A percentile compares a stretch with the other conserved stretches of the same genome.
Evolutionary conservation across 805 yeast genomes (phyloP).

Genomic region (Blastobotrys mokoenaii): DNA sequence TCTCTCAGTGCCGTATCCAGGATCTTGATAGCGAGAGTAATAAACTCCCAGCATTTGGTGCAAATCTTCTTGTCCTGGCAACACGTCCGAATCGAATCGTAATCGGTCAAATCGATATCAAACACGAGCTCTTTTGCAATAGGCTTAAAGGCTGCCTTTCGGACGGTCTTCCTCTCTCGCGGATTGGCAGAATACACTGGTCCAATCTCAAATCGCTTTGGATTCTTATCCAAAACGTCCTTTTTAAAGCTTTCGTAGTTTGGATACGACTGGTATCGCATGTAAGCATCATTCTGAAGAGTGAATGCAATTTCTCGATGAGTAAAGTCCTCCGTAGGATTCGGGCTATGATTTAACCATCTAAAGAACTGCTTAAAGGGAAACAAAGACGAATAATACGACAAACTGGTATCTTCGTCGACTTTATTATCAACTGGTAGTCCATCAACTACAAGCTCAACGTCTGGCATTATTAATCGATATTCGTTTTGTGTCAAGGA

Average conservation of each 20-base stretch:
- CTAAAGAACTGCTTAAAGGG: slow-evolving; percentile 76
- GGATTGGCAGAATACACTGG: slow-evolving; percentile 87
- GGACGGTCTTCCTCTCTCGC: slow-evolving; percentile 61
- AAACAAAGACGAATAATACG: slow-evolving; percentile 36
- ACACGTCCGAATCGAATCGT: slow-evolving; percentile 89
- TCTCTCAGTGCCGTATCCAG: slow-evolving; percentile 64
- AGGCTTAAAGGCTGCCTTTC: slow-evolving; percentile 74
- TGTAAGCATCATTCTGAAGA: slow-evolving; percentile 46
- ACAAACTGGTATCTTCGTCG: slow-evolving; percentile 9
- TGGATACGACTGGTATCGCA: slow-evolving; percentile 74
- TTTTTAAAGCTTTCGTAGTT: slow-evolving; percentile 64
- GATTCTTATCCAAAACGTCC: slow-evolving; percentile 66
- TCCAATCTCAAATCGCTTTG: slow-evolving; percentile 91
- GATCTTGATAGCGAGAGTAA: slow-evolving; percentile 72
- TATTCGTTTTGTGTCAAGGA: background rate
- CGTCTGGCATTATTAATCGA: background rate
- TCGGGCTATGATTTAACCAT: slow-evolving; percentile 84
- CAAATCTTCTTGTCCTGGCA: slow-evolving; percentile 83
- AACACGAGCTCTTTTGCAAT: slow-evolving; percentile 80
- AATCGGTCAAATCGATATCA: slow-evolving; percentile 97
- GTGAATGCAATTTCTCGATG: slow-evolving; percentile 94
- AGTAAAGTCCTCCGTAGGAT: slow-evolving; percentile 66
- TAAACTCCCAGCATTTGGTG: slow-evolving; percentile 86
- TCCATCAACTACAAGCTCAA: background rate
- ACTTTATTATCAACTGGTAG: slow-evolving; percentile 7